Evolutionary conservation across 1,284 basidiomycete species (phyloP).

Genomic region (Polyporus tsugae): DNA sequence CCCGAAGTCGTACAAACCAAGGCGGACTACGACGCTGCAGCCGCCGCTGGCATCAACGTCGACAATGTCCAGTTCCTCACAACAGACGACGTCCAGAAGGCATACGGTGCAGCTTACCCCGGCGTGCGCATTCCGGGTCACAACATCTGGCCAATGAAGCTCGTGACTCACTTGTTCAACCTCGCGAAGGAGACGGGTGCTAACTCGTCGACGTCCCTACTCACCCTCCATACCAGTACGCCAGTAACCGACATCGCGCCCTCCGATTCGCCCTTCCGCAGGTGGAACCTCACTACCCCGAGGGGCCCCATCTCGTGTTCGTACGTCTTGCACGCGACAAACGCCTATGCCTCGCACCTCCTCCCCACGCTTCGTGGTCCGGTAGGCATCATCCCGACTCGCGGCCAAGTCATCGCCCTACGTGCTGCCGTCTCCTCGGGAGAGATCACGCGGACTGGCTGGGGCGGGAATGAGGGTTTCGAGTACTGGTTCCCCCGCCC

Average conservation of each 20-base stretch:
- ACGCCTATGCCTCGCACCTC: conserved; percentile 76
- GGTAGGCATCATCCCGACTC: conserved; percentile 70
- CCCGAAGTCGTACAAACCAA: conserved; percentile 49
- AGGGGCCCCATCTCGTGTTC: conserved; percentile 65
- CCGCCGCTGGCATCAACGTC: conserved; percentile 59
- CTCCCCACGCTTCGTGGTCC: conserved; percentile 68
- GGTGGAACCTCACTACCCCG: conserved; percentile 64
- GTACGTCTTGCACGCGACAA: conserved; percentile 82
- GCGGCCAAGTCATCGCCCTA: conserved; percentile 76
- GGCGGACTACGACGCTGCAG: conserved; percentile 62
- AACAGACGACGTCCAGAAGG: conserved; percentile 60
- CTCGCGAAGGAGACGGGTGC: conserved; percentile 42
- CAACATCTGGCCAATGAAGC: conserved; percentile 82
- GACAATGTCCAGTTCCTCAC: conserved; percentile 55
- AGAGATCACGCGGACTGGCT: conserved; percentile 41
- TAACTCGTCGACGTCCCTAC: conserved; percentile 45
- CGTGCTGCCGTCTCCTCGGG: conserved; percentile 55
- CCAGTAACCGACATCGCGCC: conserved; percentile 61
- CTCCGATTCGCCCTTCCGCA: conserved; percentile 33
- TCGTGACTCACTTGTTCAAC: conserved; percentile 71
- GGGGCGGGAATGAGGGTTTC: conserved; percentile 54
- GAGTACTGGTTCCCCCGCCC: conserved; percentile 89
- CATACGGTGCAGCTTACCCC: conserved; percentile 62
- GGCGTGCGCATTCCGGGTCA: conserved; percentile 59
- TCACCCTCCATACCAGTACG: conserved; percentile 74